Conservation (phyloP, 169 alveolate species). For the Plasmodium vivax region DNA sequence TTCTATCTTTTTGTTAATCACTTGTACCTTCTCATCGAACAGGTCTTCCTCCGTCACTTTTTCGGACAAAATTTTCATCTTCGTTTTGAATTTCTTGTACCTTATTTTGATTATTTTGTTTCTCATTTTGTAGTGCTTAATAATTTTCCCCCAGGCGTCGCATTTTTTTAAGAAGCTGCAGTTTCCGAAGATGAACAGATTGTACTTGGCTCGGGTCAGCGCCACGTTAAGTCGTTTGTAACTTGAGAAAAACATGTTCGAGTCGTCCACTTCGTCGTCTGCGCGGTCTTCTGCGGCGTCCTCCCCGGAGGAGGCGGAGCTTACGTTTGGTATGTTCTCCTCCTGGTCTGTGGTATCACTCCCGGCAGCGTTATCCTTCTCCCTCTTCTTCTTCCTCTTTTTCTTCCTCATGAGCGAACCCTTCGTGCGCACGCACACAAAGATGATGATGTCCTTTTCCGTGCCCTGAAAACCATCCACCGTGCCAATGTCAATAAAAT, state of each 20-base stretch:
- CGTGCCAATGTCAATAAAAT: conserved; percentile 94
- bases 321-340: not conserved
- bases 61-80: conserved; percentile 30
- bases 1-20: conserved; percentile 58
- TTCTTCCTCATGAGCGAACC: conserved; percentile 76
- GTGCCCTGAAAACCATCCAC: conserved; percentile 99
- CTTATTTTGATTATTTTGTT: conserved; percentile 55
- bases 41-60: not conserved
- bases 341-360: not conserved
- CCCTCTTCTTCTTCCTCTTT: conserved; percentile 4
- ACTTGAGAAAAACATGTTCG: conserved; percentile 88
- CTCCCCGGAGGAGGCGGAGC: conserved; percentile 11
- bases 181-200: conserved; percentile 91
- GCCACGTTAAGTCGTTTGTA: conserved; percentile 96
- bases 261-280: conserved; percentile 30
- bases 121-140: conserved; percentile 37
- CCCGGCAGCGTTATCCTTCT: not conserved
- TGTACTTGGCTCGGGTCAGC: conserved; percentile 93
- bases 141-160: conserved; percentile 59
- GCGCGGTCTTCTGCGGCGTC: conserved; percentile 8
- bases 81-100: conserved; percentile 4
- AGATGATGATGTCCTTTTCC: conserved; percentile 96
- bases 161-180: conserved; percentile 43
- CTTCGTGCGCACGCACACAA: conserved; percentile 91
- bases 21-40: conserved; percentile 34